Evolutionary conservation across 208 protist genomes (phyloP), one percentile per base, ranked within the genome.

Genomic region (Crithidia fasciculata): DNA sequence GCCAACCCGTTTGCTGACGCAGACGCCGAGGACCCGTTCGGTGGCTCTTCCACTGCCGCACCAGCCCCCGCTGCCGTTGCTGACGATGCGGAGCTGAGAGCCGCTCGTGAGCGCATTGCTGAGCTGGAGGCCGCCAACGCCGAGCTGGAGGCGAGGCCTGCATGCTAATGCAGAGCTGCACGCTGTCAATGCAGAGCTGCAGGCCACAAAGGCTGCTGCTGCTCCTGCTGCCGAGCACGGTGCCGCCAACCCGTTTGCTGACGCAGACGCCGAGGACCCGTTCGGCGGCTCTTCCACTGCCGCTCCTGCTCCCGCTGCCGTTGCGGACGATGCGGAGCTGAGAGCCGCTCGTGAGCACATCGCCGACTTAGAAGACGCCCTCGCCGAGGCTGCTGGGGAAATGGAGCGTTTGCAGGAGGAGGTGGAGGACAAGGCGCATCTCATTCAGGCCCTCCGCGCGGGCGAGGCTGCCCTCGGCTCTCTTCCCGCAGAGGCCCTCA

Each of bases 301-400:
- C 18, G 40, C 52, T 1, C 15, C 68, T 3, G 28, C 44, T 10
- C 3, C 43, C 39, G 39, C 37, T n/a, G 19, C 54, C 5, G 52
- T 43, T n/a, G 70, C 8, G 9, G 54, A 69, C 12, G 58, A 67
- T n/a, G 54, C n/a, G 13, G 66, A 7, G 65, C 60, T 75, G n/a
- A 13, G 75, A 4, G 72, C 71, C 40, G 72, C 71, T 4, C 72
- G 53, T 12, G 13, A 70, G 61, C 50, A 37, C 41, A 67, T 71
- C 9, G 52, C 52, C n/a, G 70, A 76, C 28, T 59, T 82, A 0
- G 76, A 82, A 18, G 70, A 73, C 15, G 76, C 76, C 13, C 63
- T 73, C 39, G 41, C 39, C 0, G 76, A 73, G 70, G 70, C 76
- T 16, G 66, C 67, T 4, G 67, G 36, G 5, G 54, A 73, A 9